Evolutionary conservation across 169 alveolate genomes (phyloP).

Genomic region (Plasmodium falciparum): DNA sequence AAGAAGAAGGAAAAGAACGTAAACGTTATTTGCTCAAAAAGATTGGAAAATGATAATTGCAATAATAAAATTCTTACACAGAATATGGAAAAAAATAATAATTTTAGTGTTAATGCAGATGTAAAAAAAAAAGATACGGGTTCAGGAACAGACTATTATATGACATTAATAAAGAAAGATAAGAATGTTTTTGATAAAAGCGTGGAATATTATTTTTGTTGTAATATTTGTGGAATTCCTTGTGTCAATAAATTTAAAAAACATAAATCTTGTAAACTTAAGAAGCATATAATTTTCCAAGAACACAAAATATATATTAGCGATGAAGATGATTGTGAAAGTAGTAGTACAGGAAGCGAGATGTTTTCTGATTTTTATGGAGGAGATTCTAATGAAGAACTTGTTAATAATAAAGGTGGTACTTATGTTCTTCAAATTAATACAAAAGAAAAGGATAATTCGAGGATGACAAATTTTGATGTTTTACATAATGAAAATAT

Average conservation of each 20-base stretch:
- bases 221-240: conserved; percentile 51
- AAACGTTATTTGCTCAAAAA: too few species aligned
- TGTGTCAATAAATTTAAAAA: background rate
- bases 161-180: conserved; percentile 11
- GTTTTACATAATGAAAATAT: background rate
- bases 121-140: background rate
- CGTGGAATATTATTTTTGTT: conserved; percentile 41
- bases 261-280: conserved; percentile 17
- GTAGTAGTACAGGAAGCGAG: conserved; percentile 30
- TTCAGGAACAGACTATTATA: background rate
- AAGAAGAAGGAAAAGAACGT: too few species aligned
- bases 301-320: conserved; percentile 42
- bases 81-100: too few species aligned
- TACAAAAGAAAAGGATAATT: background rate
- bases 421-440: background rate
- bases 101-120: background rate
- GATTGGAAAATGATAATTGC: too few species aligned
- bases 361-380: conserved; percentile 6
- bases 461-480: background rate
- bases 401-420: background rate
- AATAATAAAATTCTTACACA: too few species aligned
- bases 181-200: conserved; percentile 13
- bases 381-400: background rate
- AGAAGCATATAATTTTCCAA: conserved; percentile 15
- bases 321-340: conserved; percentile 54